Evolutionary conservation across 2,329 filamentous ascomycete genomes (phyloP).

Genomic region (Tolypocladium ovalisporum): DNA sequence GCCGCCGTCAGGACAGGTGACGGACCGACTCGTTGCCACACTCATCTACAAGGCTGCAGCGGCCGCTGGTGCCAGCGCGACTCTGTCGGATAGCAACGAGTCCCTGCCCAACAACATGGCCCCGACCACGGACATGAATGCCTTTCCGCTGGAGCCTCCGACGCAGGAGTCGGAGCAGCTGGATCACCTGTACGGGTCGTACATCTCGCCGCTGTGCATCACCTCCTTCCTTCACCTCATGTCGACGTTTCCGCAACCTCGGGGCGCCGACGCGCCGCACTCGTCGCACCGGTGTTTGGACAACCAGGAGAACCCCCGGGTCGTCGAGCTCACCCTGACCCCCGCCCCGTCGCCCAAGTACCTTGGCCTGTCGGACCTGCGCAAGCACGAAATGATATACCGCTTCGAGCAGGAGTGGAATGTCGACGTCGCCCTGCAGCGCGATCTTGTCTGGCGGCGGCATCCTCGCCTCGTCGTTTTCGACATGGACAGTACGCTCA

Average conservation of each 20-base stretch:
- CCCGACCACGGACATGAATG: conserved; percentile 45
- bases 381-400: conserved; percentile 72
- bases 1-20: conserved; percentile 33
- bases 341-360: conserved; percentile 52
- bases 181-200: conserved; percentile 55
- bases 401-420: conserved; percentile 84
- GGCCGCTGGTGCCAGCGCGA: neutral
- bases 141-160: conserved; percentile 49
- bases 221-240: conserved; percentile 57
- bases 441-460: conserved; percentile 60
- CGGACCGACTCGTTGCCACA: conserved; percentile 48
- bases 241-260: conserved; percentile 47
- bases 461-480: conserved; percentile 86
- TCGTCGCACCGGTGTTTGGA: conserved; percentile 58
- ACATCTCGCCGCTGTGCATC: conserved; percentile 54
- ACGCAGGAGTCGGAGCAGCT: conserved; percentile 43
- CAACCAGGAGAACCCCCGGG: conserved; percentile 43
- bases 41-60: conserved; percentile 52
- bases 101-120: conserved; percentile 41
- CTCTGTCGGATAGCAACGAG: conserved; percentile 20
- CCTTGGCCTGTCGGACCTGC: conserved; percentile 56
- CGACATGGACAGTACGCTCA: conserved; percentile 97
- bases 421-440: conserved; percentile 70
- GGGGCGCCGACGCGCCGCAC: conserved; percentile 38
- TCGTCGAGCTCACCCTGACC: conserved; percentile 56